A percentile compares a stretch with the other conserved stretches of the same genome.
phyloP scores from a whole-genome alignment of 176 grass and related monocot species.

The Aegilops tauschii region DNA sequence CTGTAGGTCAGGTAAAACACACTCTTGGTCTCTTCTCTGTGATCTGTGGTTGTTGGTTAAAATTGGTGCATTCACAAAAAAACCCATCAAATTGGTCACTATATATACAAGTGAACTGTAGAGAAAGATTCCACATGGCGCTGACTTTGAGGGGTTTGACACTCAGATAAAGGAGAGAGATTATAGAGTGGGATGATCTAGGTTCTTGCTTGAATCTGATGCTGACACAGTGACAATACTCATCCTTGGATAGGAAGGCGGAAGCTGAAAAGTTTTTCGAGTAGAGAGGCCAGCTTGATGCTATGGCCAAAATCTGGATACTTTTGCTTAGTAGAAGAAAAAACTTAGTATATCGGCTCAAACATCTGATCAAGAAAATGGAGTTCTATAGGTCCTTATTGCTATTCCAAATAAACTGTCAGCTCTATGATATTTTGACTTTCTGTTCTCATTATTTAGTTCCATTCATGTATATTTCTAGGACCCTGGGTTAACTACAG shows the following conservation, averaged over 20 bases:
- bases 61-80: constrained; percentile 7
- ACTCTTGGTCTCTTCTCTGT: neutral
- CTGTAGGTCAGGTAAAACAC: neutral
- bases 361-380: neutral
- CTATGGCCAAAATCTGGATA: too few relatives aligned
- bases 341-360: neutral
- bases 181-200: neutral
- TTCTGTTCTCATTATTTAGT: neutral
- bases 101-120: constrained; percentile 1
- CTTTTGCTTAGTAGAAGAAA: too few relatives aligned
- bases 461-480: neutral
- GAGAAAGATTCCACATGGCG: neutral
- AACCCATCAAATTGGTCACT: neutral
- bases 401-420: neutral
- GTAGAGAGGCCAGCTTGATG: too few relatives aligned
- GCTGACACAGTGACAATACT: neutral
- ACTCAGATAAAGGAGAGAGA: neutral
- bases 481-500: neutral
- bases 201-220: neutral
- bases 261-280: neutral
- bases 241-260: neutral
- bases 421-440: neutral
- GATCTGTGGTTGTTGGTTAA: neutral
- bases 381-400: neutral
- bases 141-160: neutral